Evolutionary conservation across 345 rosid genomes (phyloP).

Genomic region (Arabis hirsuta): DNA sequence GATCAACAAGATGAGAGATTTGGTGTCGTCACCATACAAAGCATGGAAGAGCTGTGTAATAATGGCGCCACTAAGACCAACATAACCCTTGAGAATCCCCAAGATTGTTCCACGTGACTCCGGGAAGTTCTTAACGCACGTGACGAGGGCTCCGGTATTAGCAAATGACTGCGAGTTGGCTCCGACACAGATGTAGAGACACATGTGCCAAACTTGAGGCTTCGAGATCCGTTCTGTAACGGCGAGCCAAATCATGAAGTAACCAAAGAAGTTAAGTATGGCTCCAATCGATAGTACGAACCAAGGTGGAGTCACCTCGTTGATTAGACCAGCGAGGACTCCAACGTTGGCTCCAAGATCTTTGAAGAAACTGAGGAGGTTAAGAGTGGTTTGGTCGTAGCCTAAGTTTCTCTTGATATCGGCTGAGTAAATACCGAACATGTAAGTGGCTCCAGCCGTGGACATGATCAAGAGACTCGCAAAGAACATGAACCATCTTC

Average conservation of each 20-base stretch:
- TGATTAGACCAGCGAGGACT: constrained; percentile 52
- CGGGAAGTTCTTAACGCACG: constrained; percentile 66
- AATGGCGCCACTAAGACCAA: constrained; percentile 65
- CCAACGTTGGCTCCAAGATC: constrained; percentile 63
- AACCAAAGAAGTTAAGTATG: constrained; percentile 56
- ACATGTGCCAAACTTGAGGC: constrained; percentile 63
- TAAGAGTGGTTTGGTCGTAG: constrained; percentile 61
- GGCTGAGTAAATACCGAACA: constrained; percentile 55
- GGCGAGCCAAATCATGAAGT: constrained; percentile 58
- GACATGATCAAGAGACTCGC: constrained; percentile 53
- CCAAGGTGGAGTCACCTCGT: constrained; percentile 60
- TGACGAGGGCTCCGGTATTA: constrained; percentile 56
- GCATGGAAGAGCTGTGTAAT: constrained; percentile 56
- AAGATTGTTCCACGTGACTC: constrained; percentile 57
- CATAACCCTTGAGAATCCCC: constrained; percentile 60
- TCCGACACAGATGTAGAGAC: constrained; percentile 54
- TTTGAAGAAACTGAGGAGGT: constrained; percentile 56
- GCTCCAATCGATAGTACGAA: constrained; percentile 52
- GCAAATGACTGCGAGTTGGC: constrained; percentile 65
- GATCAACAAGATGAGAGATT: constrained; percentile 50
- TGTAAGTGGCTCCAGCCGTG: constrained; percentile 57
- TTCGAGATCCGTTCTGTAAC: constrained; percentile 48
- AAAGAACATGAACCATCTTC: constrained; percentile 65
- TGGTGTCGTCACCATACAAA: constrained; percentile 50
- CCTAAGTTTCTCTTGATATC: constrained; percentile 51